Base-by-base conservation (phyloP, 192 early-diverging fungal genomes). In the Allomyces javanicus region DNA sequence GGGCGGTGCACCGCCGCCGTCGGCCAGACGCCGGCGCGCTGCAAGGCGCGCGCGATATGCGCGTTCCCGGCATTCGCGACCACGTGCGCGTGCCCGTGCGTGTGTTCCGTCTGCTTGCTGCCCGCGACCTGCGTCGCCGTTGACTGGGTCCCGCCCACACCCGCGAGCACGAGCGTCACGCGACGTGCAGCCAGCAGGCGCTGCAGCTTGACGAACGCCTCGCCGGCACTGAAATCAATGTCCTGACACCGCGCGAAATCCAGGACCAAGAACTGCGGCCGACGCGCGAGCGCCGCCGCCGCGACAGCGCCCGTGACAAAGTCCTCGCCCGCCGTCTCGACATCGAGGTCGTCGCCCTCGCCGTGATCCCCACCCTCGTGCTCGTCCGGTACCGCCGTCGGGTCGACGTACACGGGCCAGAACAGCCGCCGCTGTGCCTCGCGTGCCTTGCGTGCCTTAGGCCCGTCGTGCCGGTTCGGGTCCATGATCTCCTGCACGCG, bases 151-250 rank as follows among this genome's bases (percentile, higher is more conserved):
- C 77, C 88, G 87, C 50, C 74, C 1, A 89, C 75, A 24, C 86
- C 87, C 67, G 86, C 87, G 43, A 97, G 76, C 11, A 97, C 88
- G 68, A 97, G 76, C 73, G 85, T 90, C 21, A 91, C 87, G 24
- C 86, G 75, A 58, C 80, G 78, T 0, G 81, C 77, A 22, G 72
- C 72, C 6, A 95, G 78, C 25, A 88, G 76, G 10, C 91, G 85
- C 27, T 88, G 86, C 58, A 95, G 79, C 21, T 92, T 83, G 25
- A 86, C 83, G 78, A 97, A 94, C 0, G 87, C 87, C 68, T 97
- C 92, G 1, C 89, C 84, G 1, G 90, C 89, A 65, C 87, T 90
- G 68, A 94, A 94, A 73, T 94, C 92, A 64, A 94, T 73, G 23
- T 90, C 91, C 65, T 79, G 90, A 23, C 93, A 89, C 25, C 93